Evolutionary conservation across 2,329 filamentous ascomycete genomes (phyloP), one percentile per base, ranked within the genome.

Genomic region (Xylaria digitata): DNA sequence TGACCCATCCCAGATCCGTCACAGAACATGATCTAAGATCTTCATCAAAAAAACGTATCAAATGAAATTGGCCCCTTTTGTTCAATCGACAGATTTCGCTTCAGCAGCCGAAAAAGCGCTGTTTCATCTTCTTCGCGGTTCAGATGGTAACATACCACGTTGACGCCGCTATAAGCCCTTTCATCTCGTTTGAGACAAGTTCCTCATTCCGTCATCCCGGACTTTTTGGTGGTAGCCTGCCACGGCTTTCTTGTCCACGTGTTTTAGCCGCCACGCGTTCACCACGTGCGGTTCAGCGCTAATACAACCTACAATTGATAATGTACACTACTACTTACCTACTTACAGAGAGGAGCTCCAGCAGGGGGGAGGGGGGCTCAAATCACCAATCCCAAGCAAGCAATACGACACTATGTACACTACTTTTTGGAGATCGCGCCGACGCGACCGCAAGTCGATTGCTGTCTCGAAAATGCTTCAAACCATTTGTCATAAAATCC

Each of bases 181-280:
- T 62, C 65, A 67, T 67, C 45, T 61, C 48, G 9, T 55, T 61
- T 57, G 55, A 65, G 55, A 61, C 56, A 61, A 58, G 43, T 42
- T 13, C 55, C 13, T 59, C 19, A 56, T 60, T 60, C 32, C 52
- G 61, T 55, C 61, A 59, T 48, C 48, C 40, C 15, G 46, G 53
- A 30, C 30, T 37, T 32, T 32, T 58, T 37, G 2, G 34, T 37
- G 37, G 49, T 21, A 30, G n/a, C 23, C 30, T 55, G 48, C 37
- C 49, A 61, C 45, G 40, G 56, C 50, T 23, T 54, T 13, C 21
- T 52, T 43, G 13, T 42, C 61, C 65, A 67, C 65, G 65, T 67
- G 61, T 43, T 54, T 61, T 65, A 61, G 57, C 65, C 57, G 65
- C 65, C 65, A 67, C 65, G 61, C 65, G 65, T 65, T 32, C 50